phyloP scores from a whole-genome alignment of 768 basidiomycete genomes.

The Suillus alpinus region DNA sequence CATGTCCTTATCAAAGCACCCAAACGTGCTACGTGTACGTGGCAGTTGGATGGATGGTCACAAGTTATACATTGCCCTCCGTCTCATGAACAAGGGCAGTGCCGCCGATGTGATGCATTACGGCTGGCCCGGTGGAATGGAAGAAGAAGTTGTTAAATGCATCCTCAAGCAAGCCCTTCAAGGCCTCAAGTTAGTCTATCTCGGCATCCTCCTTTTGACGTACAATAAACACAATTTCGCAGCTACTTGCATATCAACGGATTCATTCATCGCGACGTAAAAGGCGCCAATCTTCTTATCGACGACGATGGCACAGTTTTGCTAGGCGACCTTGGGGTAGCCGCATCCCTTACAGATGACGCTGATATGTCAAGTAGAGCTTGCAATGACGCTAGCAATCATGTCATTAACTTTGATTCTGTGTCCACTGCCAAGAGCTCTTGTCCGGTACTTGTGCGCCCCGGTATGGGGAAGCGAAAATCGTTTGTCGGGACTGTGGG shows the following conservation, averaged over 20 bases:
- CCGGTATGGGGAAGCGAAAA: slow-evolving; percentile 71
- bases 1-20: slow-evolving; percentile 90
- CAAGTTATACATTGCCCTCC: slow-evolving; percentile 81
- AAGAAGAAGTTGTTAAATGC: slow-evolving; percentile 84
- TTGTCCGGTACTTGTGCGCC: slow-evolving; percentile 25
- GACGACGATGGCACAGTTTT: slow-evolving; percentile 90
- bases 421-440: slow-evolving; percentile 13
- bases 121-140: slow-evolving; percentile 84
- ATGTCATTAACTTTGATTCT: slow-evolving; percentile 35
- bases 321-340: slow-evolving; percentile 90
- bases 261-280: slow-evolving; percentile 91
- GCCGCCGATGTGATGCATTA: slow-evolving; percentile 83
- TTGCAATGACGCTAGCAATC: slow-evolving; percentile 19
- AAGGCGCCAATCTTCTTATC: slow-evolving; percentile 90
- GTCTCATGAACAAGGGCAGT: slow-evolving; percentile 87
- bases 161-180: slow-evolving; percentile 83
- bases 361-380: slow-evolving; percentile 36
- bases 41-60: slow-evolving; percentile 86
- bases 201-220: slow-evolving; percentile 8
- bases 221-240: slow-evolving; percentile 1
- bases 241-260: slow-evolving; percentile 89
- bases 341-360: slow-evolving; percentile 77
- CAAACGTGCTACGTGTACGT: slow-evolving; percentile 89
- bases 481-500: slow-evolving; percentile 90
- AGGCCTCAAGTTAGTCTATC: slow-evolving; percentile 75